Evolutionary conservation across 345 rosid genomes (phyloP).

Genomic region (Eucalyptus curtisii): DNA sequence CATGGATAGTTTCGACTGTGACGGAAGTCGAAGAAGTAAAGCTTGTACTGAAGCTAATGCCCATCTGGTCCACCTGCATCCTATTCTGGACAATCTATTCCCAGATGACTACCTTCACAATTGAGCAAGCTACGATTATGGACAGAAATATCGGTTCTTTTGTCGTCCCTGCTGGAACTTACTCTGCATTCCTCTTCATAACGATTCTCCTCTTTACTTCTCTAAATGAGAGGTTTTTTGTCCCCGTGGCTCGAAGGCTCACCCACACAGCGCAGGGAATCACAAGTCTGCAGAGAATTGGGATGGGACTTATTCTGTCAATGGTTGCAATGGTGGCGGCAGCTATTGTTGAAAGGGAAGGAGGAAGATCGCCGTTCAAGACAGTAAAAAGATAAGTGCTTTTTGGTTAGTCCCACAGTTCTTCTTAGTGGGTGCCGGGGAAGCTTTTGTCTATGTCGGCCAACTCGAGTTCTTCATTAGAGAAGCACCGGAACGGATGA

Average conservation of each 20-base stretch:
- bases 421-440: constrained; percentile 87
- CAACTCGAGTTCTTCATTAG: constrained; percentile 90
- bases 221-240: constrained; percentile 57
- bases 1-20: constrained; percentile 60
- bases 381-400: constrained; percentile 30
- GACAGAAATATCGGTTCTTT: constrained; percentile 43
- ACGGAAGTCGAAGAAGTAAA: constrained; percentile 86
- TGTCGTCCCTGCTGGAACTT: constrained; percentile 51
- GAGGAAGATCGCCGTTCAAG: constrained; percentile 16
- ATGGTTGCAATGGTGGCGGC: constrained; percentile 56
- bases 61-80: constrained; percentile 84
- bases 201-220: constrained; percentile 80
- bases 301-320: constrained; percentile 59
- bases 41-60: constrained; percentile 59
- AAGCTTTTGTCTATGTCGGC: constrained; percentile 86
- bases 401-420: constrained; percentile 78
- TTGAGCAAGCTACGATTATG: constrained; percentile 80
- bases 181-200: constrained; percentile 53
- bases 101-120: constrained; percentile 87
- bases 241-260: constrained; percentile 50
- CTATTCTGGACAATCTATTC: constrained; percentile 93
- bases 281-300: constrained; percentile 89
- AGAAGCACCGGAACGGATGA: constrained; percentile 89
- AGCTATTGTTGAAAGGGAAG: constrained; percentile 55
- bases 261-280: constrained; percentile 52